phyloP scores from a whole-genome alignment of 345 rosid species.

The Viola odorata region DNA sequence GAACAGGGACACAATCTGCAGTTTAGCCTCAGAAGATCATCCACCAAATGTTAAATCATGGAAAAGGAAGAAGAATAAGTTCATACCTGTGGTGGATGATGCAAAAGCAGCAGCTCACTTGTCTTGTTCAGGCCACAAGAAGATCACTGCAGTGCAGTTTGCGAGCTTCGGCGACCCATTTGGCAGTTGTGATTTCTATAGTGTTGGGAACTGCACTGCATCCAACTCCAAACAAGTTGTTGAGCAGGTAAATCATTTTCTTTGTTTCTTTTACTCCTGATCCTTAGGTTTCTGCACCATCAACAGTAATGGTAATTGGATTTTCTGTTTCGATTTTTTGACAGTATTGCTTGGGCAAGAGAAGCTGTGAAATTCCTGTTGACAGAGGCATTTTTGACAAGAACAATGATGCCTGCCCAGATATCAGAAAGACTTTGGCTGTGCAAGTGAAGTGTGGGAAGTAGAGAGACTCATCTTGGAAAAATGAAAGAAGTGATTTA shows the following conservation, averaged over 20 bases:
- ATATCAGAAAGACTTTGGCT: constrained; percentile 45
- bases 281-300: not conserved
- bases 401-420: constrained; percentile 37
- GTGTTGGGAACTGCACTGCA: constrained; percentile 49
- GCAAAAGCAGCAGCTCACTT: constrained; percentile 45
- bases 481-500: too few relatives aligned
- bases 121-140: constrained; percentile 41
- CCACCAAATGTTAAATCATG: constrained; percentile 58
- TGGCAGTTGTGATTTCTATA: constrained; percentile 59
- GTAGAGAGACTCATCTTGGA: not conserved
- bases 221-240: constrained; percentile 46
- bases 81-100: constrained; percentile 32
- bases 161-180: constrained; percentile 76
- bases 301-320: not conserved
- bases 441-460: constrained; percentile 58
- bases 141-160: constrained; percentile 56
- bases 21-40: constrained; percentile 45
- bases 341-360: constrained; percentile 64
- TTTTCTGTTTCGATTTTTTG: not conserved
- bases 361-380: constrained; percentile 44
- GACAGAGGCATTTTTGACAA: constrained; percentile 34
- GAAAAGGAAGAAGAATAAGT: constrained; percentile 31
- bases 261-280: not conserved
- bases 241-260: constrained; percentile 38
- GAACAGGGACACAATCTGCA: constrained; percentile 74